A percentile compares a stretch with the other conserved stretches of the same genome.
Conservation (phyloP, 768 basidiomycete species). For the Hygrocybe punicea region DNA sequence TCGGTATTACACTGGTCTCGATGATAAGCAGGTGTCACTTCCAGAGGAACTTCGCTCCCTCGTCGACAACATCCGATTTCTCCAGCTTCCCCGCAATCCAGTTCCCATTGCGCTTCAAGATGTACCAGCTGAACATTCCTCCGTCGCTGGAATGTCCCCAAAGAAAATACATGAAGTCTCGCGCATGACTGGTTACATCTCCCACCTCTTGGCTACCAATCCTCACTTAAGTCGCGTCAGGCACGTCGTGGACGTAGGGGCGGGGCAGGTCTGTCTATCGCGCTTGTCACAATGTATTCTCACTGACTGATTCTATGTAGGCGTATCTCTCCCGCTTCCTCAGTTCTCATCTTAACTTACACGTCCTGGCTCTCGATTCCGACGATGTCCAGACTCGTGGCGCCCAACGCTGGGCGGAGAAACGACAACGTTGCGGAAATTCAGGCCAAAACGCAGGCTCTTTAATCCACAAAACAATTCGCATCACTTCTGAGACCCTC, state of each 20-base stretch:
- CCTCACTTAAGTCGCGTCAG: conserved; percentile 17
- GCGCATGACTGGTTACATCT: conserved; percentile 58
- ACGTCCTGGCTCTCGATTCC: conserved; percentile 67
- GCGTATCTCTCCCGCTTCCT: conserved; percentile 62
- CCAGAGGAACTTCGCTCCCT: conserved; percentile 10
- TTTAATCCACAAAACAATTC: conserved; percentile 55
- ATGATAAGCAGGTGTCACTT: neutral
- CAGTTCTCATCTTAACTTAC: conserved; percentile 31
- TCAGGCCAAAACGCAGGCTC: conserved; percentile 22
- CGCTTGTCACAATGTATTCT: neutral
- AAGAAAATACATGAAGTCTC: conserved; percentile 73
- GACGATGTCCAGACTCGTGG: conserved; percentile 57
- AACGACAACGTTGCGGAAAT: neutral
- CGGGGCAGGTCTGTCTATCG: conserved; percentile 54
- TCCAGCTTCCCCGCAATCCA: conserved; percentile 25
- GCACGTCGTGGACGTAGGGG: conserved; percentile 68
- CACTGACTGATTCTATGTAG: conserved; percentile 27
- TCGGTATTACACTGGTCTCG: neutral
- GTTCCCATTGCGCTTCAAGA: conserved; percentile 12
- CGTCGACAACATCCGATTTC: conserved; percentile 19
- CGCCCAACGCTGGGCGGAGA: conserved; percentile 42
- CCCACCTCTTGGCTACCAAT: conserved; percentile 30
- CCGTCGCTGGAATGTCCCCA: conserved; percentile 57
- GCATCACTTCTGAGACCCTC: conserved; percentile 51
- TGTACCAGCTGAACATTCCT: neutral